These are phyloP conservation scores for Bacidia gigantensis DNA, from an alignment of 495 filamentous ascomycete species.

Conservation along the genomic window DNA sequence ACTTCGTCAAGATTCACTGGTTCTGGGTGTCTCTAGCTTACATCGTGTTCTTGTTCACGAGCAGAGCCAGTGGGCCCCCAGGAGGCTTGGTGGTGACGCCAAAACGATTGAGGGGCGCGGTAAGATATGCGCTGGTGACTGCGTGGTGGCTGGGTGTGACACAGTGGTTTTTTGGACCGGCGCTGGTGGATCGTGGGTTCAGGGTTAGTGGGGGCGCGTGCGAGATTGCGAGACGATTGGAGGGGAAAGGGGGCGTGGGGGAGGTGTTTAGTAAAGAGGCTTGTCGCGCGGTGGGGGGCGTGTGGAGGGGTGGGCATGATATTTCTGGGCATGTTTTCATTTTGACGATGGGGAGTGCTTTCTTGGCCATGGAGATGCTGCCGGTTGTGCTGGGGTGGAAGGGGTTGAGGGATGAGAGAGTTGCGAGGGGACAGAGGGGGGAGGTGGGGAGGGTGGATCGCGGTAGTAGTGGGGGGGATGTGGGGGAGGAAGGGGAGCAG, in stretches of 20 bases:
- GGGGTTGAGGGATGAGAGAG: conserved; percentile 38
- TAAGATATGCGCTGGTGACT: conserved; percentile 60
- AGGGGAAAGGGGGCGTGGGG: conserved; percentile 19
- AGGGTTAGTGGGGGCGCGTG: conserved; percentile 70
- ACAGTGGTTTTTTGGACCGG: conserved; percentile 91
- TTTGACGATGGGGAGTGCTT: conserved; percentile 65
- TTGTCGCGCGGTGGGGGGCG: conserved; percentile 67
- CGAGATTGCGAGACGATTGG: conserved; percentile 29
- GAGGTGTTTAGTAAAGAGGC: conserved; percentile 57
- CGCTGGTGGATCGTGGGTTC: conserved; percentile 79
- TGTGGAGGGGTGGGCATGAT: conserved; percentile 83
- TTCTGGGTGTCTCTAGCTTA: conserved; percentile 70
- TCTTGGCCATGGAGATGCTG: conserved; percentile 66
- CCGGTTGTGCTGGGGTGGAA: conserved; percentile 40
- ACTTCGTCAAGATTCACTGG: conserved; percentile 95
- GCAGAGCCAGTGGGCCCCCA: conserved; percentile 34
- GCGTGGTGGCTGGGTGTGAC: conserved; percentile 66
- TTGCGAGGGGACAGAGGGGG: conserved; percentile 46
- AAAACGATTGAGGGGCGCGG: conserved; percentile 34
- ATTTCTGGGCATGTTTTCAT: conserved; percentile 92
- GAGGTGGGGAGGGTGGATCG: conserved; percentile 35
- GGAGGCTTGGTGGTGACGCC: conserved; percentile 22
- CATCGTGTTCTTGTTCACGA: conserved; percentile 40
- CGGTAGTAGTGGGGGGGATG: conserved; percentile 18
- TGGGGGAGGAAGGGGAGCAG: conserved; percentile 24